phyloP scores from a whole-genome alignment of 495 filamentous ascomycete genomes.

The Stereocaulon alpinum region DNA sequence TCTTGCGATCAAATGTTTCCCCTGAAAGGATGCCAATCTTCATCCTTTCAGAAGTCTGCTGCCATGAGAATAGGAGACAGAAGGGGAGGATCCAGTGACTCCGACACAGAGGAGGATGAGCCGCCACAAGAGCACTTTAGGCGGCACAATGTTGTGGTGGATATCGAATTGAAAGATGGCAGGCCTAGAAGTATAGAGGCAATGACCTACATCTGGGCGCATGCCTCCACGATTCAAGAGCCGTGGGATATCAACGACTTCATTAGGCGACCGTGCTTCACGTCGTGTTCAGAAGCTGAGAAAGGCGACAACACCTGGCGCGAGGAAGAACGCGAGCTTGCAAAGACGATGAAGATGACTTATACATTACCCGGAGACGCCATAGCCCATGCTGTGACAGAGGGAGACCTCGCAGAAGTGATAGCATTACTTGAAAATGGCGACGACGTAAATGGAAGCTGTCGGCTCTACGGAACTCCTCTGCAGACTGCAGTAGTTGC shows the following conservation, averaged over 20 bases:
- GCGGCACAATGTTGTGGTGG: neutral
- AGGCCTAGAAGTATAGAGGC: neutral
- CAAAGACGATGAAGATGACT: constrained; percentile 3
- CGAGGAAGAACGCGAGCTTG: constrained; percentile 8
- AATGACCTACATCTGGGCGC: neutral
- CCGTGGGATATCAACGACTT: constrained; percentile 6
- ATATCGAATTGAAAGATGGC: neutral
- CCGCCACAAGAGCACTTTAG: neutral
- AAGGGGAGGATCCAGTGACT: neutral
- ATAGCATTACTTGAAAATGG: neutral
- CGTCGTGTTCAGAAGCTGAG: neutral
- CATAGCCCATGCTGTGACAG: neutral
- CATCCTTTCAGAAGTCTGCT: neutral
- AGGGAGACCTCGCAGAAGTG: constrained; percentile 1
- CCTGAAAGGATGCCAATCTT: neutral
- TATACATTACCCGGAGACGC: constrained; percentile 5
- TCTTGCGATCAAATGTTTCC: neutral
- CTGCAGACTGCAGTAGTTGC: constrained; percentile 2
- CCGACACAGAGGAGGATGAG: neutral
- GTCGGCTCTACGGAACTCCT: constrained; percentile 5
- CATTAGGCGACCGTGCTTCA: neutral
- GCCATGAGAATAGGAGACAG: neutral
- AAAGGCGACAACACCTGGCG: neutral
- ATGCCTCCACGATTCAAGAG: neutral
- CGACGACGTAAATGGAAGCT: constrained; percentile 3